Evolutionary conservation across 176 grass and related monocot species (phyloP).

Genomic region (Secale cereale): DNA sequence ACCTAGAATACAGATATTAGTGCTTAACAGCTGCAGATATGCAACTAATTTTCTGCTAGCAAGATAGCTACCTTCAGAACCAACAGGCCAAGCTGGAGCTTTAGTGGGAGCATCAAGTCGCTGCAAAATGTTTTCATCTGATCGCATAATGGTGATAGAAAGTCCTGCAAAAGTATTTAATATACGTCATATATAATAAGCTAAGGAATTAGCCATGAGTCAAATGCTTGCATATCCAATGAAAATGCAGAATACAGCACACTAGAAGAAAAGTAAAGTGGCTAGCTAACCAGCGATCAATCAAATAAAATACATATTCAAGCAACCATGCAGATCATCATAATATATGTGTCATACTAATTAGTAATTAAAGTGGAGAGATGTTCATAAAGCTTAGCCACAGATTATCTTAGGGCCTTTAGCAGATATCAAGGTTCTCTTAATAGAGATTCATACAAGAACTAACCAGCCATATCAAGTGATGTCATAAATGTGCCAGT

Average conservation of each 20-base stretch:
- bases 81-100: conserved; percentile 94
- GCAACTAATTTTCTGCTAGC: neutral
- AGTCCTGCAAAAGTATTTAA: conserved; percentile 50
- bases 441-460: conserved; percentile 24
- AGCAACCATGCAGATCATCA: conserved; percentile 2
- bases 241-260: conserved; percentile 3
- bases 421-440: neutral
- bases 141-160: conserved; percentile 93
- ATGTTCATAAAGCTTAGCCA: conserved; percentile 1
- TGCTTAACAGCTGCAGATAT: neutral
- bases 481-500: conserved; percentile 96
- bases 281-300: neutral
- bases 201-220: conserved; percentile 15
- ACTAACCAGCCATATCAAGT: conserved; percentile 96
- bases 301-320: neutral
- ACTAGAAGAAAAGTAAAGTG: neutral
- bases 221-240: neutral
- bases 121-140: conserved; percentile 71
- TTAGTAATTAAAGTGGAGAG: neutral
- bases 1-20: neutral
- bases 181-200: neutral
- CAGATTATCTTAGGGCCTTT: neutral
- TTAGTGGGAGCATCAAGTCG: conserved; percentile 90
- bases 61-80: conserved; percentile 70
- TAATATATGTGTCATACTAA: neutral